These are phyloP conservation scores for Phaseolus coccineus DNA, from an alignment of 331 rosid genomes.

Conservation along the genomic window DNA sequence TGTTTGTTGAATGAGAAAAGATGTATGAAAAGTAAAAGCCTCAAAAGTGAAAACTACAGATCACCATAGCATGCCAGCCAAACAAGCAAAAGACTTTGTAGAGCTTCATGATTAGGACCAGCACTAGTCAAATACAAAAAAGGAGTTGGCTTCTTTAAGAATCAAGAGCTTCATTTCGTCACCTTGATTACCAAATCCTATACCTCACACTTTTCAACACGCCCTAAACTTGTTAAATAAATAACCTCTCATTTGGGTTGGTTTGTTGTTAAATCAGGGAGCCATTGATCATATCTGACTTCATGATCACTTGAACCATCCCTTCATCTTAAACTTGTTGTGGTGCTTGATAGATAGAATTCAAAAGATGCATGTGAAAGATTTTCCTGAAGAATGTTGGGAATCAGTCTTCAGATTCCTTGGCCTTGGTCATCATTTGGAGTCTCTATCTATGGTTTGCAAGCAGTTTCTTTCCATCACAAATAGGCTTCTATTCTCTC, in stretches of 20 bases:
- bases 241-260: not conserved
- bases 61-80: slow-evolving; percentile 44
- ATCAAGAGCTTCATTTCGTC: slow-evolving; percentile 7
- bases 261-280: slow-evolving; percentile 29
- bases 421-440: slow-evolving; percentile 47
- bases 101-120: slow-evolving; percentile 28
- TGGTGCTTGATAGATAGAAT: slow-evolving; percentile 5
- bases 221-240: slow-evolving; percentile 9
- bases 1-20: slow-evolving; percentile 9
- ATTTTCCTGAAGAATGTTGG: slow-evolving; percentile 70
- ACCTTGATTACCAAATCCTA: not conserved
- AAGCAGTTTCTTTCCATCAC: slow-evolving; percentile 67
- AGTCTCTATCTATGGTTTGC: slow-evolving; percentile 70
- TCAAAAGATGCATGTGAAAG: slow-evolving; percentile 7
- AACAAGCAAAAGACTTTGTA: slow-evolving; percentile 45
- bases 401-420: slow-evolving; percentile 59
- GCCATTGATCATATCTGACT: not conserved
- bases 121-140: slow-evolving; percentile 23
- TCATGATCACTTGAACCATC: not conserved
- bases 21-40: slow-evolving; percentile 27
- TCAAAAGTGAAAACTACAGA: slow-evolving; percentile 41
- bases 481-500: slow-evolving; percentile 49
- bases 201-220: not conserved
- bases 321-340: not conserved
- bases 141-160: not conserved